Percentiles rank a stretch among this genome's conserved stretches.
Conservation (phyloP, 2,329 filamentous ascomycete genomes). For the Penicillium sp. region DNA sequence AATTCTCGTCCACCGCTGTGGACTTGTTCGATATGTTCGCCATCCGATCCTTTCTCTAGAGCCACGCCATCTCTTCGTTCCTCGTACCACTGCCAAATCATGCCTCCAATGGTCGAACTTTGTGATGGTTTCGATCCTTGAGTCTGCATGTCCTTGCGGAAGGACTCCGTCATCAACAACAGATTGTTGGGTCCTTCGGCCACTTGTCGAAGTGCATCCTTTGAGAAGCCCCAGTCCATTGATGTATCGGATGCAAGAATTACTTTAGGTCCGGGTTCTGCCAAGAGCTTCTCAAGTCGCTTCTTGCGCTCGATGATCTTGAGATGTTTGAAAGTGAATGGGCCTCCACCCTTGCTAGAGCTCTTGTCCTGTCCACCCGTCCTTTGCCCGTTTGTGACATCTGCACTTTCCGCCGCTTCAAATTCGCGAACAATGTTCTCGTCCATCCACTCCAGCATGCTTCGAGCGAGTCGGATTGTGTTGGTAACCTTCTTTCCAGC, state of each 20-base stretch:
- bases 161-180: conserved; percentile 78
- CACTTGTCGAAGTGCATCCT: conserved; percentile 70
- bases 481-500: conserved; percentile 83
- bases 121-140: conserved; percentile 30
- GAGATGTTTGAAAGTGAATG: conserved; percentile 87
- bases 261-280: conserved; percentile 59
- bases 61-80: conserved; percentile 64
- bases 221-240: conserved; percentile 92
- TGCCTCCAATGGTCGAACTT: conserved; percentile 61
- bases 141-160: conserved; percentile 28
- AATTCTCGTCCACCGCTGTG: conserved; percentile 63
- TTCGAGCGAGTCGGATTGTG: conserved; percentile 85
- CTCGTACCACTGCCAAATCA: conserved; percentile 77
- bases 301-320: conserved; percentile 77
- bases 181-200: conserved; percentile 77
- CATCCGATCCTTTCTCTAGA: conserved; percentile 52
- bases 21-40: conserved; percentile 65
- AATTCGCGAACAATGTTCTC: conserved; percentile 91
- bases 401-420: conserved; percentile 58
- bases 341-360: conserved; percentile 55
- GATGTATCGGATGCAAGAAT: conserved; percentile 89
- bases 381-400: conserved; percentile 38
- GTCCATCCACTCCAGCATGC: conserved; percentile 99
- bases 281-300: conserved; percentile 69
- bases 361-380: conserved; percentile 37